Conservation (phyloP, 2,329 filamentous ascomycete genomes). For the Pyrenochaeta sp. region DNA sequence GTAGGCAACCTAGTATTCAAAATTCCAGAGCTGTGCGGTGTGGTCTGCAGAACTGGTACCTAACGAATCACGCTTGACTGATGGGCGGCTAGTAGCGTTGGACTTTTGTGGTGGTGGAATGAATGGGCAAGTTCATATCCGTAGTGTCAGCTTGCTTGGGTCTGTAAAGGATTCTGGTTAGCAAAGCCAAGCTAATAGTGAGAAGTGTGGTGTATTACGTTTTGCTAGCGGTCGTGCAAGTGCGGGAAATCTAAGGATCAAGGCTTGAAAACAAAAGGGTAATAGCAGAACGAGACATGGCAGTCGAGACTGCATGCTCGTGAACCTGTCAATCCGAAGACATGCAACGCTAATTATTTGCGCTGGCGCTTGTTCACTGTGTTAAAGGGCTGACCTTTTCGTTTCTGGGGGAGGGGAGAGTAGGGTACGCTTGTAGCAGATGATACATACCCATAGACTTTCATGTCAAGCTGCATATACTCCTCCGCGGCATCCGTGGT, state of each 20-base stretch:
- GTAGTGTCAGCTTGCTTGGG: constrained; percentile 20
- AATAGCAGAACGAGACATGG: constrained; percentile 5
- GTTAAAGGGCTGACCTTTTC: constrained; percentile 42
- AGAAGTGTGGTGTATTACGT: constrained; percentile 39
- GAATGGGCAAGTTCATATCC: no score
- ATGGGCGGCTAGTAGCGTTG: no score
- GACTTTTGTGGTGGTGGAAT: no score
- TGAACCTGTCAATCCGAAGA: constrained; percentile 9
- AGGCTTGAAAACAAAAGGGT: constrained; percentile 17
- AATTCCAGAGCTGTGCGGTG: no score
- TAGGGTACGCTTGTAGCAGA: constrained; percentile 38
- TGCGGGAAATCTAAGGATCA: constrained; percentile 24
- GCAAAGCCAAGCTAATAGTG: constrained; percentile 12
- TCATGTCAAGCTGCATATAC: constrained; percentile 81
- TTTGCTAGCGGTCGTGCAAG: constrained; percentile 32
- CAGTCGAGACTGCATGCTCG: constrained; percentile 5
- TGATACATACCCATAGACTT: constrained; percentile 75
- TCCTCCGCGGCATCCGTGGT: constrained; percentile 85
- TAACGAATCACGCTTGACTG: no score
- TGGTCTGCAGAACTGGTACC: no score
- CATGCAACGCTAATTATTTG: constrained; percentile 23
- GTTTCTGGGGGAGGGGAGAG: constrained; percentile 29
- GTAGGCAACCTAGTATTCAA: no score
- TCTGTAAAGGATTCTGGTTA: constrained; percentile 16
- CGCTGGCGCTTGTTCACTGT: constrained; percentile 42